phyloP scores from a whole-genome alignment of 1,139 yeast genomes.

The Pichia sp. region DNA sequence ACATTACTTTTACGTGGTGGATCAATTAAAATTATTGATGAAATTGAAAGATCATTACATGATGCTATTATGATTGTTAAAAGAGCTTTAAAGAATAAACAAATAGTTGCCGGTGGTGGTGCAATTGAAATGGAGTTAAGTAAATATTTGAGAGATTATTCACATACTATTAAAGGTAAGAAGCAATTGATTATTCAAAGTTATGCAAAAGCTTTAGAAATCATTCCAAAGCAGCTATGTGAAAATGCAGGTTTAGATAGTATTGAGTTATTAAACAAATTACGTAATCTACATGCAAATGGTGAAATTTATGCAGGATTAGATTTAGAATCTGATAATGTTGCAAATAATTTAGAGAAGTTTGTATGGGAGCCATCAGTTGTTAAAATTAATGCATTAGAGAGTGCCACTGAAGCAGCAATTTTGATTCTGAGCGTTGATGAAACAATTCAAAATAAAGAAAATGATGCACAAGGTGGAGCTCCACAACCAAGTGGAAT shows the following conservation, averaged over 20 bases:
- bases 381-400: slow-evolving; percentile 88
- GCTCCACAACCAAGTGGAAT: slow-evolving; percentile 30
- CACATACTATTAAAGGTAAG: slow-evolving; percentile 87
- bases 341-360: slow-evolving; percentile 75
- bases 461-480: slow-evolving; percentile 31
- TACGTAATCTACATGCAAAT: slow-evolving; percentile 90
- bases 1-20: slow-evolving; percentile 94
- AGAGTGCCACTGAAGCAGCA: slow-evolving; percentile 94
- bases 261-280: slow-evolving; percentile 79
- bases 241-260: slow-evolving; percentile 98
- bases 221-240: slow-evolving; percentile 94
- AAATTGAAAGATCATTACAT: slow-evolving; percentile 93
- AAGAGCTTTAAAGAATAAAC: slow-evolving; percentile 80
- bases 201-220: slow-evolving; percentile 89
- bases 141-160: slow-evolving; percentile 75
- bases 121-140: slow-evolving; percentile 98
- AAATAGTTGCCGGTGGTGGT: slow-evolving; percentile 97
- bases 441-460: slow-evolving; percentile 86
- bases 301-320: slow-evolving; percentile 91
- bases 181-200: slow-evolving; percentile 89
- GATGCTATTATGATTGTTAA: slow-evolving; percentile 98
- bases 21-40: slow-evolving; percentile 97
- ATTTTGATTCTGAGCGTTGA: slow-evolving; percentile 86
- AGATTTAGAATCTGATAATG: slow-evolving; percentile 76
- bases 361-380: slow-evolving; percentile 98